Percentiles rank a stretch among this genome's conserved stretches.
phyloP scores from a whole-genome alignment of 495 filamentous ascomycete genomes.

The Trichoderma asperelloides region DNA sequence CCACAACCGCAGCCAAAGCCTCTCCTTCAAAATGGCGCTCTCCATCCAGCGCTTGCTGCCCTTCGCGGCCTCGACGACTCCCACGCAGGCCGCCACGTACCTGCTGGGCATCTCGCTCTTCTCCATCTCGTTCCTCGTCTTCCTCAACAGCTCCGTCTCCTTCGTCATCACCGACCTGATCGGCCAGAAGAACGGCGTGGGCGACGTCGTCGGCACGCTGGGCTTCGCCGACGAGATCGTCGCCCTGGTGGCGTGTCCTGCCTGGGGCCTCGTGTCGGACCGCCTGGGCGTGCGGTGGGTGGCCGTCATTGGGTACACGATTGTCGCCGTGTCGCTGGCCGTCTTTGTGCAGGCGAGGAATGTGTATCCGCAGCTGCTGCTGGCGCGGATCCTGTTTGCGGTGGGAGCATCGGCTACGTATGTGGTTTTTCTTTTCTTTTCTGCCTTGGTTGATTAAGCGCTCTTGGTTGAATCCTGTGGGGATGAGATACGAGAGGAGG shows the following conservation, averaged over 20 bases:
- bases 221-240: constrained; percentile 95
- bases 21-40: background rate
- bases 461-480: background rate
- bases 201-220: constrained; percentile 84
- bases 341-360: constrained; percentile 77
- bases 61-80: constrained; percentile 50
- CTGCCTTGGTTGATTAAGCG: background rate
- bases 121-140: constrained; percentile 94
- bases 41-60: constrained; percentile 39
- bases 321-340: constrained; percentile 68
- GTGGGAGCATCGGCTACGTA: constrained; percentile 79
- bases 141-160: constrained; percentile 86
- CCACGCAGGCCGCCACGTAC: constrained; percentile 72
- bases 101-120: constrained; percentile 85
- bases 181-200: constrained; percentile 64
- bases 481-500: background rate
- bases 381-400: constrained; percentile 82
- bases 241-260: constrained; percentile 78
- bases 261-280: constrained; percentile 90
- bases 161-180: constrained; percentile 93
- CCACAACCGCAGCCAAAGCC: background rate
- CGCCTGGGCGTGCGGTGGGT: constrained; percentile 77
- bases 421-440: constrained; percentile 18
- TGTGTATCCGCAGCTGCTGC: constrained; percentile 81
- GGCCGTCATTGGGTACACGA: constrained; percentile 65